Conservation (phyloP, 2,329 filamentous ascomycete species). For the Cucurbitaria berberidis region DNA sequence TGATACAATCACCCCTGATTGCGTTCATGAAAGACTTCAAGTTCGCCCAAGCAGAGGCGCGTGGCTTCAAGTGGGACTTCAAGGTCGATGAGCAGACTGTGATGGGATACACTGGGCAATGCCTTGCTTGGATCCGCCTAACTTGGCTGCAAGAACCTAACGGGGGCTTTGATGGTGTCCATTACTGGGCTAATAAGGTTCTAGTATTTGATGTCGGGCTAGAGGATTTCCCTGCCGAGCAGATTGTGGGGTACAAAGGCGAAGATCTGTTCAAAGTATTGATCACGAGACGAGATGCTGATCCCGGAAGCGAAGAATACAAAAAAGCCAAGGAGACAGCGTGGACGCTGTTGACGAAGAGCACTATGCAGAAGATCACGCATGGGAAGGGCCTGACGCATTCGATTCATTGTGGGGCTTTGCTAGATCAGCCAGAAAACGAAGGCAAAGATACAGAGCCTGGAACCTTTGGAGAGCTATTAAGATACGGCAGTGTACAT, state of each 20-base stretch:
- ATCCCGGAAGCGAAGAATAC: conserved; percentile 32
- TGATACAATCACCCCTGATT: conserved; percentile 29
- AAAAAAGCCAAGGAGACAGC: conserved; percentile 34
- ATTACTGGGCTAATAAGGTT: conserved; percentile 39
- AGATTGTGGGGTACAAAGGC: conserved; percentile 34
- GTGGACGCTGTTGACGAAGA: conserved; percentile 41
- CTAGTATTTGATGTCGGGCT: conserved; percentile 31
- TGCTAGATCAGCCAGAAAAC: conserved; percentile 44
- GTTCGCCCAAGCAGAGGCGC: conserved; percentile 23
- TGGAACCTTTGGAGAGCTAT: conserved; percentile 47
- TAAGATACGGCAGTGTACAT: conserved; percentile 46
- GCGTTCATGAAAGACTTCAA: conserved; percentile 34
- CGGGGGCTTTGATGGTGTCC: conserved; percentile 39
- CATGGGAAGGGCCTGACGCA: conserved; percentile 41
- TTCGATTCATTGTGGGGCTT: conserved; percentile 29
- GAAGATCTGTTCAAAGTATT: conserved; percentile 33
- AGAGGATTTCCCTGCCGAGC: conserved; percentile 35
- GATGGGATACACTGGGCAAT: conserved; percentile 51
- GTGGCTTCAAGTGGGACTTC: conserved; percentile 43
- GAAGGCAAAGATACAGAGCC: conserved; percentile 36
- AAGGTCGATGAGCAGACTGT: conserved; percentile 37
- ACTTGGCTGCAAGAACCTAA: conserved; percentile 40
- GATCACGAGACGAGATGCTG: conserved; percentile 27
- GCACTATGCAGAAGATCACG: conserved; percentile 47
- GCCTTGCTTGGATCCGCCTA: conserved; percentile 48